Evolutionary conservation across 2,329 filamentous ascomycete species (phyloP).

Genomic region (Periconia macrospinosa): DNA sequence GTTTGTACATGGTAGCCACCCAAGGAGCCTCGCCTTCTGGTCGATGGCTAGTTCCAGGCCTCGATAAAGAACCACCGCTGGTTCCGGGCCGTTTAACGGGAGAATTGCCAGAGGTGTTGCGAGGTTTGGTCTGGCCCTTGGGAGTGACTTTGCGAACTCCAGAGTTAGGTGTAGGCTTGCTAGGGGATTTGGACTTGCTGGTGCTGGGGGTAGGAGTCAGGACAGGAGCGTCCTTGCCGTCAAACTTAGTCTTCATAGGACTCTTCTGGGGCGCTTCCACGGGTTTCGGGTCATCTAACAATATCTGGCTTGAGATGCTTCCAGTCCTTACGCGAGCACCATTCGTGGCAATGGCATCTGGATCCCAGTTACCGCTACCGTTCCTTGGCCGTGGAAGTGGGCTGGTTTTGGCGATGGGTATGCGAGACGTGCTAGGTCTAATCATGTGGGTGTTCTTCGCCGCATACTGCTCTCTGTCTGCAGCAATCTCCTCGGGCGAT

Average conservation of each 20-base stretch:
- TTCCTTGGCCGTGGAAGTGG: slow-evolving; percentile 65
- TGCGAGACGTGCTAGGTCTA: slow-evolving; percentile 68
- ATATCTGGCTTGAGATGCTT: slow-evolving; percentile 59
- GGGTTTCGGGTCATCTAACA: slow-evolving; percentile 52
- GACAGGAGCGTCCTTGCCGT: slow-evolving; percentile 17
- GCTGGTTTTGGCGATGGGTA: slow-evolving; percentile 82
- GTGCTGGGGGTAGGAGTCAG: slow-evolving; percentile 29
- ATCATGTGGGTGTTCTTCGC: slow-evolving; percentile 52
- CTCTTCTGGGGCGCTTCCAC: slow-evolving; percentile 25
- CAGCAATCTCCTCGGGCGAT: slow-evolving; percentile 74
- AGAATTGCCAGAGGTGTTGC: slow-evolving; percentile 32
- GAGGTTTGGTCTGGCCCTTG: slow-evolving; percentile 39
- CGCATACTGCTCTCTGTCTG: slow-evolving; percentile 51
- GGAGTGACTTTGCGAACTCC: slow-evolving; percentile 33
- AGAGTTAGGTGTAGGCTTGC: slow-evolving; percentile 39
- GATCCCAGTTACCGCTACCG: slow-evolving; percentile 59
- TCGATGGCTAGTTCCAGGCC: slow-evolving; percentile 65
- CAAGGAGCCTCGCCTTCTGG: slow-evolving; percentile 96
- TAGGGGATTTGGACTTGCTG: slow-evolving; percentile 44
- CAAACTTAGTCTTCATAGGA: slow-evolving; percentile 17
- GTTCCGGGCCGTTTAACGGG: slow-evolving; percentile 62
- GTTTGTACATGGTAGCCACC: slow-evolving; percentile 93
- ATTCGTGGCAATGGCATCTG: slow-evolving; percentile 60
- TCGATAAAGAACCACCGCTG: slow-evolving; percentile 57
- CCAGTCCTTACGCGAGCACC: slow-evolving; percentile 72